These are phyloP conservation scores for Jatropha curcas DNA, from an alignment of 345 rosid species.

Conservation along the genomic window DNA sequence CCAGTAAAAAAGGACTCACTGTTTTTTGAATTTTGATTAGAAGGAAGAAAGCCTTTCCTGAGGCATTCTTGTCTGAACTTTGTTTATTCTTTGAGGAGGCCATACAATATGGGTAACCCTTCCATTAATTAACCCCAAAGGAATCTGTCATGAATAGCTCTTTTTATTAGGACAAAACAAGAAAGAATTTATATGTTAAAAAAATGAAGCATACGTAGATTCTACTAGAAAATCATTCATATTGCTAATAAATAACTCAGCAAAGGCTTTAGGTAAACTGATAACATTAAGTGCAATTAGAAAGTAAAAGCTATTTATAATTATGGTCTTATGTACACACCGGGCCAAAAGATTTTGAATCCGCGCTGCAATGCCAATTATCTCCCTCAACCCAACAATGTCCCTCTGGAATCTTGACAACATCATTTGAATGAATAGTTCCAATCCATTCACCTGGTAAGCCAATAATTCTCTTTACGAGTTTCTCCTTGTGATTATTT, in stretches of 20 bases:
- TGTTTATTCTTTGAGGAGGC: constrained; percentile 75
- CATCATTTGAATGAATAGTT: constrained; percentile 45
- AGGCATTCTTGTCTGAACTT: constrained; percentile 34
- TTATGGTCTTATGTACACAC: constrained; percentile 46
- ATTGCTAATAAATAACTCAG: not conserved
- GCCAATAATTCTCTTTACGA: constrained; percentile 82
- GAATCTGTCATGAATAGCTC: constrained; percentile 52
- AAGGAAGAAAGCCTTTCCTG: constrained; percentile 16
- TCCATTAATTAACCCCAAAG: constrained; percentile 75
- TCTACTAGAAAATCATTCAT: not conserved
- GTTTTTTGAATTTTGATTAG: not conserved
- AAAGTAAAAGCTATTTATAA: not conserved
- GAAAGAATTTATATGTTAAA: not conserved
- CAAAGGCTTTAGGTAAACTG: not conserved
- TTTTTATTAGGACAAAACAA: not conserved
- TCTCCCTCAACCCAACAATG: constrained; percentile 99
- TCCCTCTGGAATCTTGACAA: constrained; percentile 72
- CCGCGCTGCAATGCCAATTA: constrained; percentile 57
- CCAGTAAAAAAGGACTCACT: not conserved
- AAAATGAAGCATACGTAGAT: not conserved
- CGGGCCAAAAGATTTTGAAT: constrained; percentile 83
- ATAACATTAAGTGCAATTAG: not conserved
- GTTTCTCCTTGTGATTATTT: constrained; percentile 57
- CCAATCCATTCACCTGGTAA: constrained; percentile 89
- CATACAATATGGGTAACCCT: constrained; percentile 65